Conservation (phyloP, 805 yeast species). For the Diddensiella caesifluorescens region DNA sequence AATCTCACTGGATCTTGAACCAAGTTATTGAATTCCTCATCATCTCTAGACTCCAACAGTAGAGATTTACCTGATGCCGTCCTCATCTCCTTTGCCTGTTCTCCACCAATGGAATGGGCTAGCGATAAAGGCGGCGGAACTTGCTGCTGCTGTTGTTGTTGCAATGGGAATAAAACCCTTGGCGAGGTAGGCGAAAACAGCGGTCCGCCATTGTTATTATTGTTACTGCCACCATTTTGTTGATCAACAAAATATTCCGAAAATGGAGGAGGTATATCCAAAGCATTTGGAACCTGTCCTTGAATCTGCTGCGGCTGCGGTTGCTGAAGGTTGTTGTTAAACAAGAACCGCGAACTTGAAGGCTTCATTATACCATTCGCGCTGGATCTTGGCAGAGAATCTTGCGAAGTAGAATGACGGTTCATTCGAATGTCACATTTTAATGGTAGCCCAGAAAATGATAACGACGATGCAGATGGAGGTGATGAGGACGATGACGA, state of each 20-base stretch:
- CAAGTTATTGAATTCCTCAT: conserved; percentile 29
- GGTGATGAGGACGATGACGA: conserved; percentile 12
- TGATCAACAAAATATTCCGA: conserved; percentile 11
- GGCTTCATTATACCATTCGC: conserved; percentile 1
- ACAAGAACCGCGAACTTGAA: conserved; percentile 10
- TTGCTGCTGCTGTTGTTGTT: neutral
- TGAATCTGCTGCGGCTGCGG: neutral
- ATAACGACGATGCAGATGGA: conserved; percentile 5
- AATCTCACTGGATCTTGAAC: conserved; percentile 30
- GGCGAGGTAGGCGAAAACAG: conserved; percentile 27
- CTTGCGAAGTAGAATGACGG: conserved; percentile 12
- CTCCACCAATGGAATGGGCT: neutral
- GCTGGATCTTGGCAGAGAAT: conserved; percentile 7
- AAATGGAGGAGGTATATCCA: conserved; percentile 17
- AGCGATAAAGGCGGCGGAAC: conserved; percentile 1
- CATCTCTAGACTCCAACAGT: conserved; percentile 29
- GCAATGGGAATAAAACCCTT: conserved; percentile 19
- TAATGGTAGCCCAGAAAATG: conserved; percentile 7
- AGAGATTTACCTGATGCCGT: conserved; percentile 27
- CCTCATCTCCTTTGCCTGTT: conserved; percentile 3
- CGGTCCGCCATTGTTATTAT: conserved; percentile 9
- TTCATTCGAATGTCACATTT: conserved; percentile 15
- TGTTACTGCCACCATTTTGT: no score
- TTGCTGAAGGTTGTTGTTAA: conserved; percentile 4
- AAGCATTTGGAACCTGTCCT: neutral